These are phyloP conservation scores for Thelonectria olida DNA, from an alignment of 2,329 filamentous ascomycete genomes.

Conservation along the genomic window DNA sequence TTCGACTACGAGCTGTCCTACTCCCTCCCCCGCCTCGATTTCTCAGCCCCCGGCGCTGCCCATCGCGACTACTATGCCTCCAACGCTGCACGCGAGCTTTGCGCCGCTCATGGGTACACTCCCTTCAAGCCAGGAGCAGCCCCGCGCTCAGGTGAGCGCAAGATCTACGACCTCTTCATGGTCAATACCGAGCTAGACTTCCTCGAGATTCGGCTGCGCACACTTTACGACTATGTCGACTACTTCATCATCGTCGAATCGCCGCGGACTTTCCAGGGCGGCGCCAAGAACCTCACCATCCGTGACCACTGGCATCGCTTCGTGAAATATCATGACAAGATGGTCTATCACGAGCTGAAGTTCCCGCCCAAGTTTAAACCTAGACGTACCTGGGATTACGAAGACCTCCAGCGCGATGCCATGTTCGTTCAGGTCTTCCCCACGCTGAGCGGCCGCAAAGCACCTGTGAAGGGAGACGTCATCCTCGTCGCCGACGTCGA, in stretches of 20 bases:
- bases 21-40: constrained; percentile 38
- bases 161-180: constrained; percentile 65
- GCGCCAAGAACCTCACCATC: constrained; percentile 63
- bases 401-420: constrained; percentile 64
- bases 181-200: constrained; percentile 72
- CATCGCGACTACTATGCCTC: constrained; percentile 43
- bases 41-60: constrained; percentile 22
- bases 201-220: constrained; percentile 70
- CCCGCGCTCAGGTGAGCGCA: constrained; percentile 39
- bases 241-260: constrained; percentile 73
- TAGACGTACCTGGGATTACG: constrained; percentile 56
- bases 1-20: constrained; percentile 33
- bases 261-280: constrained; percentile 65
- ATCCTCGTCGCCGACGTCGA: constrained; percentile 69
- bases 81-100: constrained; percentile 40
- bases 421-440: constrained; percentile 67
- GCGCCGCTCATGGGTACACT: constrained; percentile 45
- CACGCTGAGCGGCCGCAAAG: constrained; percentile 50
- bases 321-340: constrained; percentile 63
- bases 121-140: constrained; percentile 38
- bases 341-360: constrained; percentile 66
- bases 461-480: constrained; percentile 60
- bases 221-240: constrained; percentile 66
- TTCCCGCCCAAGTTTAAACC: constrained; percentile 54
- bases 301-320: constrained; percentile 63